phyloP scores from a whole-genome alignment of 768 basidiomycete species.

The Agrocybe praecox region DNA sequence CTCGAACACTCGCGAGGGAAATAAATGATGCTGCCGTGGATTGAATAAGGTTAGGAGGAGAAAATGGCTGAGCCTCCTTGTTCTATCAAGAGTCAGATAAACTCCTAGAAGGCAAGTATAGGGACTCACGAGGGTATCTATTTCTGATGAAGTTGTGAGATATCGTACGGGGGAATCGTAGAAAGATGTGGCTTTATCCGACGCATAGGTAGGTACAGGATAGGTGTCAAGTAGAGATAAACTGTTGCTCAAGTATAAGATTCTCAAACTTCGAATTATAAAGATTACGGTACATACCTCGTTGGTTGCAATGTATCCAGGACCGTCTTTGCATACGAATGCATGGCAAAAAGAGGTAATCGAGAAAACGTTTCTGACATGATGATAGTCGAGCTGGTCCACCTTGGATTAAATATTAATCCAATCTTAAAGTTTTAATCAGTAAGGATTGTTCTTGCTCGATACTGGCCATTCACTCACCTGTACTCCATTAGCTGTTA shows the following conservation, averaged over 20 bases:
- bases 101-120: slow-evolving; percentile 1
- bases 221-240: slow-evolving; percentile 57
- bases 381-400: slow-evolving; percentile 48
- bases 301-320: slow-evolving; percentile 46
- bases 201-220: slow-evolving; percentile 49
- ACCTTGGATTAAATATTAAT: slow-evolving; percentile 48
- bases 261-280: neutral
- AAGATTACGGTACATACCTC: slow-evolving; percentile 31
- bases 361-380: slow-evolving; percentile 53
- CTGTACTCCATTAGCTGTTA: slow-evolving; percentile 47
- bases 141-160: slow-evolving; percentile 34
- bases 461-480: slow-evolving; percentile 25
- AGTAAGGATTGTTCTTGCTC: neutral
- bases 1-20: slow-evolving; percentile 29
- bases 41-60: slow-evolving; percentile 60
- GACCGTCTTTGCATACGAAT: slow-evolving; percentile 45
- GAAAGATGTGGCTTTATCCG: slow-evolving; percentile 27
- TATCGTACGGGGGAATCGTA: slow-evolving; percentile 56
- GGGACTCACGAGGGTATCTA: slow-evolving; percentile 22
- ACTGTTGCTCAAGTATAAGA: slow-evolving; percentile 25
- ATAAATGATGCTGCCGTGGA: slow-evolving; percentile 58
- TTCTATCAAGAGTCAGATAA: slow-evolving; percentile 28
- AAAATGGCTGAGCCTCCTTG: slow-evolving; percentile 37
- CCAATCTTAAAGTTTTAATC: slow-evolving; percentile 43
- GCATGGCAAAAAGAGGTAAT: slow-evolving; percentile 54